A percentile compares a stretch with the other conserved stretches of the same genome.
Conservation (phyloP, 768 basidiomycete species). For the Hortiboletus campestris region DNA sequence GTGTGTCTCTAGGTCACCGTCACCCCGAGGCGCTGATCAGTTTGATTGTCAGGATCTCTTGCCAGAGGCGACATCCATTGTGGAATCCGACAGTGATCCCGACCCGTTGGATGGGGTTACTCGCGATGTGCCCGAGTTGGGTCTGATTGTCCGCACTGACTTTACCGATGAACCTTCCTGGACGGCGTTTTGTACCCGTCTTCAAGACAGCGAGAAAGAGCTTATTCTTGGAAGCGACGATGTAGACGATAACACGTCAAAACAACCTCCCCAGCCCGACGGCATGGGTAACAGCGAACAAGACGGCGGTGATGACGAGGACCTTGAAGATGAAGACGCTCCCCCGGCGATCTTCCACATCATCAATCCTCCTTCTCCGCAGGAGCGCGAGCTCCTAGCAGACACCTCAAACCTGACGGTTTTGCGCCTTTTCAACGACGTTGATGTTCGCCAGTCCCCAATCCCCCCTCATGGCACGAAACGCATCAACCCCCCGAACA, state of each 20-base stretch:
- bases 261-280: conserved; percentile 17
- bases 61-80: conserved; percentile 15
- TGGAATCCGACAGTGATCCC: conserved; percentile 37
- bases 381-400: conserved; percentile 41
- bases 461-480: conserved; percentile 42
- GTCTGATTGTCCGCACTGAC: conserved; percentile 72
- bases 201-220: conserved; percentile 60
- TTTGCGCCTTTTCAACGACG: conserved; percentile 70
- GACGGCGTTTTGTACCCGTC: conserved; percentile 48
- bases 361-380: conserved; percentile 43
- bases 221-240: conserved; percentile 34
- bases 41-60: conserved; percentile 13
- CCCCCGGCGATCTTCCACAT: conserved; percentile 50
- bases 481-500: conserved; percentile 49
- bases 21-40: neutral
- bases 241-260: conserved; percentile 21
- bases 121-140: conserved; percentile 48
- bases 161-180: conserved; percentile 68
- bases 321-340: conserved; percentile 28
- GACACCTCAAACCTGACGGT: conserved; percentile 63
- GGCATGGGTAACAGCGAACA: conserved; percentile 11
- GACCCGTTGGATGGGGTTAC: conserved; percentile 55
- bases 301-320: conserved; percentile 24
- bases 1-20: neutral
- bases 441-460: conserved; percentile 60